Evolutionary conservation across 768 basidiomycete species (phyloP).

Genomic region (Punctularia strigosozonata): DNA sequence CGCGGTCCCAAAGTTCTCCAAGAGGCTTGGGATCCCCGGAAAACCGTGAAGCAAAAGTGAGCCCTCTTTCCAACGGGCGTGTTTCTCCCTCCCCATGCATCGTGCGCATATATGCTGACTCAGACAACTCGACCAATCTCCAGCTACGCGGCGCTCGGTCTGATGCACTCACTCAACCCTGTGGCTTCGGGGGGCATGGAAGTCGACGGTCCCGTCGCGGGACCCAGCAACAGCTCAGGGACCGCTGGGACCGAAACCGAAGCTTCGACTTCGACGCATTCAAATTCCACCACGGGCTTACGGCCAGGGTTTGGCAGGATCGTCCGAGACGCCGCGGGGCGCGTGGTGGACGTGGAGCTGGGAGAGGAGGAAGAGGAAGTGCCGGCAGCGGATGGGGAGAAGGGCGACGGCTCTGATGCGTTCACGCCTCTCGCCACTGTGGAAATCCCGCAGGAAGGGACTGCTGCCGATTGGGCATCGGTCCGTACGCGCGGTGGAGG

Average conservation of each 20-base stretch:
- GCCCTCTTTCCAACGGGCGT: constrained; percentile 20
- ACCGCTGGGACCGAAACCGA: constrained; percentile 4
- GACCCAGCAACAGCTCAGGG: constrained; percentile 8
- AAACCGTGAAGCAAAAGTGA: constrained; percentile 90
- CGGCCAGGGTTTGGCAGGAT: constrained; percentile 73
- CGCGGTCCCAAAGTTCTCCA: constrained; percentile 73
- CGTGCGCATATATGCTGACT: background rate
- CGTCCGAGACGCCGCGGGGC: constrained; percentile 67
- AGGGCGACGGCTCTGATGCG: constrained; percentile 26
- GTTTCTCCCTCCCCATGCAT: constrained; percentile 1
- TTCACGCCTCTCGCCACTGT: no score
- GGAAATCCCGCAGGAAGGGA: no score
- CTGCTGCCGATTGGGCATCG: no score
- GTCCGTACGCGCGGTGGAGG: no score
- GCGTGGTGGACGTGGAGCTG: constrained; percentile 60
- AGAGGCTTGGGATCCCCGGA: constrained; percentile 77
- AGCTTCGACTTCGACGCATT: no score
- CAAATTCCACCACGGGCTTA: no score
- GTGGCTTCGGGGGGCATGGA: constrained; percentile 61
- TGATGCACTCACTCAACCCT: constrained; percentile 58
- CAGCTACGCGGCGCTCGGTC: constrained; percentile 73
- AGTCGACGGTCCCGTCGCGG: constrained; percentile 12
- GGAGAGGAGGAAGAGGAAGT: constrained; percentile 38
- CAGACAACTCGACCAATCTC: constrained; percentile 6
- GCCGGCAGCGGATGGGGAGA: constrained; percentile 14